Conservation (phyloP, 352 stramenopile genomes). For the Detonula confervacea region DNA sequence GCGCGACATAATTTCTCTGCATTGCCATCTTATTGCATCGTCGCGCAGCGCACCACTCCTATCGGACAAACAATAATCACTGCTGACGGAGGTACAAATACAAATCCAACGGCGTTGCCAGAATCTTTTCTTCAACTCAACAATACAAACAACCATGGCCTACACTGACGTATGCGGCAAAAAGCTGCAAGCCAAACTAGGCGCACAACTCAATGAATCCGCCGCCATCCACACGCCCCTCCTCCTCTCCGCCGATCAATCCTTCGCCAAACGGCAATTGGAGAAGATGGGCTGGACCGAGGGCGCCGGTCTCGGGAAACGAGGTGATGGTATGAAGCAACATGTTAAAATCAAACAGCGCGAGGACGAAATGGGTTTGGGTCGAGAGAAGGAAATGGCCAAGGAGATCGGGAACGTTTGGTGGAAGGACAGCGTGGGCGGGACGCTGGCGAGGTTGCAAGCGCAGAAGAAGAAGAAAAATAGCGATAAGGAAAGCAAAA, state of each 20-base stretch:
- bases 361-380: slow-evolving; percentile 91
- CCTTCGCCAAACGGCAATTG: slow-evolving; percentile 54
- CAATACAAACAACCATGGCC: slow-evolving; percentile 25
- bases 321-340: slow-evolving; percentile 91
- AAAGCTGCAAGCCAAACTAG: slow-evolving; percentile 65
- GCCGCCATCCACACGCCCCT: slow-evolving; percentile 18
- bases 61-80: too few relatives aligned
- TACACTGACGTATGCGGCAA: slow-evolving; percentile 41
- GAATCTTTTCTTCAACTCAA: too few relatives aligned
- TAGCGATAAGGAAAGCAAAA: slow-evolving; percentile 67
- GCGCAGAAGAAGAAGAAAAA: slow-evolving; percentile 51
- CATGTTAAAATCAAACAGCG: slow-evolving; percentile 95
- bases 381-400: slow-evolving; percentile 62
- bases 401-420: slow-evolving; percentile 61
- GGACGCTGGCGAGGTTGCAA: slow-evolving; percentile 88
- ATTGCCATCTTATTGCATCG: too few relatives aligned
- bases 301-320: slow-evolving; percentile 95
- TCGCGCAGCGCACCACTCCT: too few relatives aligned
- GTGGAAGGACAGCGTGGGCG: slow-evolving; percentile 79
- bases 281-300: slow-evolving; percentile 93
- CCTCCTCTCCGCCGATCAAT: slow-evolving; percentile 21
- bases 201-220: slow-evolving; percentile 64
- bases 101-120: too few relatives aligned
- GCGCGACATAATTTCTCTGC: too few relatives aligned
- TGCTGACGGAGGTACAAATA: too few relatives aligned